These are phyloP conservation scores for Dimocarpus longan DNA, from an alignment of 345 rosid species.

Conservation along the genomic window DNA sequence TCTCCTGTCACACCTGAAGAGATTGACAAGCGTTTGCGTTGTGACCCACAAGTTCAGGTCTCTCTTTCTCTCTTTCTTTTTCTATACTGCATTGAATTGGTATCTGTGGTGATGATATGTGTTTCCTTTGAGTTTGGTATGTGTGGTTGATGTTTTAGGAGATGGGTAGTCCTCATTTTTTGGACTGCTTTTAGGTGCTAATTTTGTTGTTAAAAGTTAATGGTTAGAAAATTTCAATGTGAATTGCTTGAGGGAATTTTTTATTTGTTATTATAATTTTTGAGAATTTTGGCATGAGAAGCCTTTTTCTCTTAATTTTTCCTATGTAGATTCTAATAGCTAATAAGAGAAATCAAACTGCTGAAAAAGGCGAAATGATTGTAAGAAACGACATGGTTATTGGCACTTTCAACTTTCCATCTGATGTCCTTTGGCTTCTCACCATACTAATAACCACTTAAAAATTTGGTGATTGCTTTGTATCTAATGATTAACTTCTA, in stretches of 20 bases:
- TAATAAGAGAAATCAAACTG: not conserved
- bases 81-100: not conserved
- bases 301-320: not conserved
- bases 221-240: not conserved
- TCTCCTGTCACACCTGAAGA: conserved; percentile 76
- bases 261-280: not conserved
- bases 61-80: conserved; percentile 9
- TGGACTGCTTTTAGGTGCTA: not conserved
- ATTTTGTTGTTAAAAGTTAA: not conserved
- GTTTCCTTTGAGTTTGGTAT: conserved; percentile 1
- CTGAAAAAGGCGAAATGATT: not conserved
- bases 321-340: not conserved
- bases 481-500: not conserved
- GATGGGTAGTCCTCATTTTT: not conserved
- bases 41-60: conserved; percentile 80
- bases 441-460: not conserved
- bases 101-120: not conserved
- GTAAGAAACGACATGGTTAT: not conserved
- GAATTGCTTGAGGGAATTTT: not conserved
- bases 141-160: not conserved
- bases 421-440: not conserved
- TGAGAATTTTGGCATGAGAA: not conserved
- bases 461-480: not conserved
- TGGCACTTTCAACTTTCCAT: not conserved
- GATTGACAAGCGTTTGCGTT: conserved; percentile 68